These are phyloP conservation scores for Globisporangium barbulae DNA, from an alignment of 352 stramenopile genomes.

Conservation along the genomic window DNA sequence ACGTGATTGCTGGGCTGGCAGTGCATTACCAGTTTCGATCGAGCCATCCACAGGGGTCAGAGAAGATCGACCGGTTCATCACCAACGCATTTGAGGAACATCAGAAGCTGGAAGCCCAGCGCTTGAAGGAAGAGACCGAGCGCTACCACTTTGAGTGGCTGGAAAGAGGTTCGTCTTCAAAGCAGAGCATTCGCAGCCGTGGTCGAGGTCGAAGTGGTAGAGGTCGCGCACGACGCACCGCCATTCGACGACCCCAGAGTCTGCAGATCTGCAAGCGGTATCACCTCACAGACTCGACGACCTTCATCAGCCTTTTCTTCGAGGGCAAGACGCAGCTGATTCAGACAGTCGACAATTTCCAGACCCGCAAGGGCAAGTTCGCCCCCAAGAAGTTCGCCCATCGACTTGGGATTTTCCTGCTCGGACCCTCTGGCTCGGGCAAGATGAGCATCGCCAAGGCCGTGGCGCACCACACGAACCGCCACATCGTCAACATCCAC, in stretches of 20 bases:
- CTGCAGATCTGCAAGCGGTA: constrained; percentile 40
- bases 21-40: constrained; percentile 16
- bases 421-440: constrained; percentile 64
- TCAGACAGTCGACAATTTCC: constrained; percentile 45
- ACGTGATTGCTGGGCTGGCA: neutral
- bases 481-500: constrained; percentile 42
- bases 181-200: neutral
- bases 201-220: neutral
- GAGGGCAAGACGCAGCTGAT: constrained; percentile 46
- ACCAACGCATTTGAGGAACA: constrained; percentile 18
- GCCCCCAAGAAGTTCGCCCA: constrained; percentile 62
- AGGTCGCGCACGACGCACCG: neutral
- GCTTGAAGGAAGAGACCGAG: constrained; percentile 15
- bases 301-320: constrained; percentile 75
- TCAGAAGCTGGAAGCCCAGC: constrained; percentile 13
- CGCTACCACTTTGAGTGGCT: constrained; percentile 11
- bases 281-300: constrained; percentile 58
- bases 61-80: constrained; percentile 25
- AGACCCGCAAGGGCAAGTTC: constrained; percentile 51
- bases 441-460: constrained; percentile 76
- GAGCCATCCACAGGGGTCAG: constrained; percentile 5
- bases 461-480: constrained; percentile 47
- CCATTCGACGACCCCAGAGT: neutral
- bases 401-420: constrained; percentile 62
- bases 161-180: neutral